Evolutionary conservation across 768 basidiomycete species (phyloP), one percentile per base, ranked within the genome.

Genomic region (Lactarius deliciosus): DNA sequence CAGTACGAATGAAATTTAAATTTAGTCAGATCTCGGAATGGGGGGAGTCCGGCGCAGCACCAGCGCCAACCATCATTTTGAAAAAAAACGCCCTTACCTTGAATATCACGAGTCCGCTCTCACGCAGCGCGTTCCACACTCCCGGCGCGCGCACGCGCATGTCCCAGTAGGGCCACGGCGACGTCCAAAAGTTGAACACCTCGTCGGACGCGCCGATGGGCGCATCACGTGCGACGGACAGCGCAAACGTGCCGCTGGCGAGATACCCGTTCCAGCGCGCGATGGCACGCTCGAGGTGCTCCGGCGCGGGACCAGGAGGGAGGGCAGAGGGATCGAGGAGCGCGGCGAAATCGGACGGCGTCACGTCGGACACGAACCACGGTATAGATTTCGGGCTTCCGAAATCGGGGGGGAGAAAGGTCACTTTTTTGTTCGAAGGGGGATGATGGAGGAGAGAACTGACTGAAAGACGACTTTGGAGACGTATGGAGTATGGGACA

Each of bases 281-380:
- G 1, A 86, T 87, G 79, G 97, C 84, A 4, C 75, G 73, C 13
- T 77, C 73, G 3, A 98, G 81, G 69, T 86, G 80, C 15, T 66
- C 64, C 57, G 75, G 65, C 54, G 75, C 65, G 1, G 78, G 74
- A 3, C 72, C 69, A 4, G 76, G 71, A 1, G 75, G 65, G 64
- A 5, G 75, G 66, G 9, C 74, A 13, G n/a, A 64, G 57, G 28
- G 72, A 57, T n/a, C 66, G 68, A 11, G 76, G 65, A 11, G 76
- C 65, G 79, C 76, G 30, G 74, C 71, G 75, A 97, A 97, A 75
- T 99, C 96, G 30, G 82, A 78, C 1, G 96, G 95, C 5, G 92
- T 91, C 32, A 96, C 94, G 75, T 97, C 94, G 13, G 92, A 94
- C 56, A 98, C 96, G 74, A 98, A 99, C 95, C 96, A 99, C 0